A percentile compares a stretch with the other conserved stretches of the same genome.
These are phyloP conservation scores for Vaccinium corymbosum DNA, from an alignment of 148 eudicot species.

Conservation along the genomic window DNA sequence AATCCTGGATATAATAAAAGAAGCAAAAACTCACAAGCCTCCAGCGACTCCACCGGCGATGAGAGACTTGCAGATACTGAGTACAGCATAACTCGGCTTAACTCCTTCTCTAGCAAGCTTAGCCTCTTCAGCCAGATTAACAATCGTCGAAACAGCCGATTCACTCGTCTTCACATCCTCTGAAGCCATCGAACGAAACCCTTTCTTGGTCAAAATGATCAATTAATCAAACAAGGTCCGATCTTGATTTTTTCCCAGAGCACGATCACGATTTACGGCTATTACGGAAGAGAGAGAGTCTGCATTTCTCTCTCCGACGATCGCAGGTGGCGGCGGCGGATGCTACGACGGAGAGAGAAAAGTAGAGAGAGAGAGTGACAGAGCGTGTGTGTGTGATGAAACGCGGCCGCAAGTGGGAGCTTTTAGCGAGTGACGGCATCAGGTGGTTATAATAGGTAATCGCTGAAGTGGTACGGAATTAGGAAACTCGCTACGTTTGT, in stretches of 20 bases:
- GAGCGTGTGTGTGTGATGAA: neutral
- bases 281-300: neutral
- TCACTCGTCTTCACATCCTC: constrained; percentile 78
- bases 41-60: constrained; percentile 90
- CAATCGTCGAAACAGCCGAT: constrained; percentile 60
- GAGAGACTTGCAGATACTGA: constrained; percentile 63
- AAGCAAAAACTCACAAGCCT: constrained; percentile 4
- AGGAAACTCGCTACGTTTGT: neutral
- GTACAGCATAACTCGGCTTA: constrained; percentile 47
- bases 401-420: neutral
- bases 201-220: neutral
- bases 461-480: neutral
- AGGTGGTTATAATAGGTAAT: neutral
- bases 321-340: constrained; percentile 3
- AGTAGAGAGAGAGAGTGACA: neutral
- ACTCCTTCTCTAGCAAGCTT: constrained; percentile 71
- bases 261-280: neutral
- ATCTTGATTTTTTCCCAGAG: neutral
- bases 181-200: constrained; percentile 54
- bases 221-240: neutral
- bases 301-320: neutral
- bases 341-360: neutral
- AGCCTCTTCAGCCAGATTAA: constrained; percentile 76
- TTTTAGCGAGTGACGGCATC: neutral
- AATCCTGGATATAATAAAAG: neutral